These are phyloP conservation scores for Nannochloris sp. DNA, from an alignment of 139 green algal genomes.

Conservation along the genomic window DNA sequence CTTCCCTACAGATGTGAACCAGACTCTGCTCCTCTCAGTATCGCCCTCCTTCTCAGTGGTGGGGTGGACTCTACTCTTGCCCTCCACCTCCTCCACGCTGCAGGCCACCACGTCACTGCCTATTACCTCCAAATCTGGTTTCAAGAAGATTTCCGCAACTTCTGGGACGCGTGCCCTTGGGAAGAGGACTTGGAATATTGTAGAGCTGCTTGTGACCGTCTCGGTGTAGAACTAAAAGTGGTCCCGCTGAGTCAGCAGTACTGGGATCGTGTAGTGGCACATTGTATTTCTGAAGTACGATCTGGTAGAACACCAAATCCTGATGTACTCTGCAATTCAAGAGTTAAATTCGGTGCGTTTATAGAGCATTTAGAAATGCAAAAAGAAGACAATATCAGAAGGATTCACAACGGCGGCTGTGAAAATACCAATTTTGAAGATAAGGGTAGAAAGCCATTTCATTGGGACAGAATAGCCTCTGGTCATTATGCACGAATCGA, in stretches of 20 bases:
- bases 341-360: constrained; percentile 91
- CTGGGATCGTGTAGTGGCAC: constrained; percentile 83
- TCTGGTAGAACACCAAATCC: constrained; percentile 92
- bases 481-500: constrained; percentile 68
- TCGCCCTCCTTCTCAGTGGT: constrained; percentile 85
- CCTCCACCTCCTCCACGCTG: constrained; percentile 68
- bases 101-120: constrained; percentile 70
- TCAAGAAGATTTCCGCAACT: constrained; percentile 95
- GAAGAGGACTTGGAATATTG: constrained; percentile 93
- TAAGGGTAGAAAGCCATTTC: too few species aligned
- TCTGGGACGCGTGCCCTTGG: constrained; percentile 92
- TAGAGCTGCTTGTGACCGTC: constrained; percentile 41
- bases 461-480: constrained; percentile 70
- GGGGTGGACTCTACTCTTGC: constrained; percentile 95
- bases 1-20: constrained; percentile 24
- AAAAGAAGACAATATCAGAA: not conserved
- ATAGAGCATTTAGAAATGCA: constrained; percentile 61
- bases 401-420: too few species aligned
- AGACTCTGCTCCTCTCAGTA: constrained; percentile 24
- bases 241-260: constrained; percentile 81
- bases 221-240: constrained; percentile 65
- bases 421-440: too few species aligned
- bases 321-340: constrained; percentile 95
- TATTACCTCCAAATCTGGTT: constrained; percentile 95
- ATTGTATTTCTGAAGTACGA: constrained; percentile 77